These are phyloP conservation scores for Eucalyptus guilfoylei DNA, from an alignment of 345 rosid genomes.

Conservation along the genomic window DNA sequence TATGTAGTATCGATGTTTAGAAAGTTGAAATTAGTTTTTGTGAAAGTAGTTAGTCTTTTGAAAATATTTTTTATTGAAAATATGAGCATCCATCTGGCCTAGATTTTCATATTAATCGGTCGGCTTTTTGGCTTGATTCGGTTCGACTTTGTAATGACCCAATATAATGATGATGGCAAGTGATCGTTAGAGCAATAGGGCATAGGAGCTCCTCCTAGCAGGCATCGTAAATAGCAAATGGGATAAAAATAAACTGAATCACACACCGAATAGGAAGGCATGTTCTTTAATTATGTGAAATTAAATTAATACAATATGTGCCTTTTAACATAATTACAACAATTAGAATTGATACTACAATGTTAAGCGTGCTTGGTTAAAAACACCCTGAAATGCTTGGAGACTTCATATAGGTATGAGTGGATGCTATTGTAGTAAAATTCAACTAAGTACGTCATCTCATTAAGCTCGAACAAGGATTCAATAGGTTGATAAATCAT, in stretches of 20 bases:
- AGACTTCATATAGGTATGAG: not conserved
- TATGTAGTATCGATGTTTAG: not conserved
- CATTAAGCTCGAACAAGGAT: rapidly evolving
- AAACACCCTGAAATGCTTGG: not conserved
- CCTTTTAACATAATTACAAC: not conserved
- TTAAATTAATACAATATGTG: not conserved
- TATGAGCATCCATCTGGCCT: not conserved
- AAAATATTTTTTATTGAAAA: too few species aligned
- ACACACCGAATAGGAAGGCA: too few species aligned
- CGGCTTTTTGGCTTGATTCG: not conserved
- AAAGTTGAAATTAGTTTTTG: not conserved
- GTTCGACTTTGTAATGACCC: too few species aligned
- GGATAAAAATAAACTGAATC: too few species aligned
- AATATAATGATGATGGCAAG: too few species aligned
- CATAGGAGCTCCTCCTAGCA: not conserved
- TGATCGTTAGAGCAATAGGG: too few species aligned
- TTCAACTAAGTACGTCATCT: not conserved
- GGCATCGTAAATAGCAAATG: too few species aligned
- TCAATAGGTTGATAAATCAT: not conserved
- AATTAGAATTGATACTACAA: too few species aligned
- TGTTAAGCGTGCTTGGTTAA: not conserved
- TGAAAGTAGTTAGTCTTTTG: not conserved
- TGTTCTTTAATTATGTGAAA: not conserved
- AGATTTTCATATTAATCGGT: not conserved
- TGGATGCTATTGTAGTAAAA: not conserved